Evolutionary conservation across 345 rosid genomes (phyloP), one percentile per base, ranked within the genome.

Genomic region (Eucalyptus tenuipes): DNA sequence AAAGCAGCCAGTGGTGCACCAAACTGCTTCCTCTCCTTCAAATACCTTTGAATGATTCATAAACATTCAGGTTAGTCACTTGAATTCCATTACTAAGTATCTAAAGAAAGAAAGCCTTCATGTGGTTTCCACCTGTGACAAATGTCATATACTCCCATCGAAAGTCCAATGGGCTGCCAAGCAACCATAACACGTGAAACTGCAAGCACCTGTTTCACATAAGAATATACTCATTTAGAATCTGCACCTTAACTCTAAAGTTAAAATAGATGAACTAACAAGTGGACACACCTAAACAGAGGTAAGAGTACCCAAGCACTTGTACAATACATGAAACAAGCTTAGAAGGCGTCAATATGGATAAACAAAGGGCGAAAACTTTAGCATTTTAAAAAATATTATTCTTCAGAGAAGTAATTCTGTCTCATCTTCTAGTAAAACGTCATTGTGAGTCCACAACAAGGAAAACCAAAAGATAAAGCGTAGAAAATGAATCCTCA

Each of bases 1-100:
- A 96, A 97, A 87, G 99, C 96, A 84, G 99, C 99, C 92, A 98
- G 91, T 44, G 99, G 99, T 87, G 97, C 99, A 94, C 98, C 98
- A 92, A 98, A 98, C 93, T 97, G 99, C 92, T 95, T 95, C 91
- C 99, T 95, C 95, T 98, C 99, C 91, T 92, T 93, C 86, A 96
- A 91, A 91, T 98, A 98, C 94, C 99, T 97, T 88, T 14, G 27
- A 88, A 88, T 68, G 68, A 71, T 49, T 57, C 68, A 91, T 17
- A 64, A 40, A 37, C 59, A 87, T 50, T 45, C 85, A 86, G 37
- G 86, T 50, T 27, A 20, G 8, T 75, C 84, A 20, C 42, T 40
- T 10, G 84, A 40, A 75, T 75, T 75, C 47, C 47, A 75, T 40
- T 20, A 13, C 84, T 25, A 37, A 33, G 25, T 31, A 49, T 75